Evolutionary conservation across 495 filamentous ascomycete species (phyloP).

Genomic region (Xylaria cubensis): DNA sequence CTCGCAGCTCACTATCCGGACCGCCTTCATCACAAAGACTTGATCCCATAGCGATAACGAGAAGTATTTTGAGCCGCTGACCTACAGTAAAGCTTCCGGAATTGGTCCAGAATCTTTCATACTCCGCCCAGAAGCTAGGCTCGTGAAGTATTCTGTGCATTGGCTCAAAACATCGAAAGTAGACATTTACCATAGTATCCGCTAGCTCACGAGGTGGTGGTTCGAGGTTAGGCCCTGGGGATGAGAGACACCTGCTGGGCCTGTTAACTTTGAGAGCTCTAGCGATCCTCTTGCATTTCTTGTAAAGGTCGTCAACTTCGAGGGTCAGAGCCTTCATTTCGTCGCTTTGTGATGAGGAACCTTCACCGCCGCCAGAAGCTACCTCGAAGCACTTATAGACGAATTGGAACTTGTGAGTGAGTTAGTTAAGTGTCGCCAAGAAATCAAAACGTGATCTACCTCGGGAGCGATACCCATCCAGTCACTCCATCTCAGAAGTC

Average conservation of each 20-base stretch:
- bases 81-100: conserved; percentile 41
- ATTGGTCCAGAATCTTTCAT: conserved; percentile 57
- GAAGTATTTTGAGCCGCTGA: conserved; percentile 58
- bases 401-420: conserved; percentile 30
- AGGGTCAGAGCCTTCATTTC: conserved; percentile 33
- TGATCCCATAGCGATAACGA: conserved; percentile 61
- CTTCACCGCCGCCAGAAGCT: conserved; percentile 20
- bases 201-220: conserved; percentile 56
- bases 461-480: conserved; percentile 49
- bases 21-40: conserved; percentile 49
- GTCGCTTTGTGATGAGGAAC: conserved; percentile 23
- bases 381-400: conserved; percentile 30
- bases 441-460: conserved; percentile 33
- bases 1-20: conserved; percentile 41
- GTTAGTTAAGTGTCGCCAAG: conserved; percentile 20
- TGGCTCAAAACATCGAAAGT: conserved; percentile 64
- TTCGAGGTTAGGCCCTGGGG: conserved; percentile 37
- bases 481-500: conserved; percentile 52
- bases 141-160: conserved; percentile 64
- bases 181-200: conserved; percentile 60
- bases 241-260: conserved; percentile 36
- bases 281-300: conserved; percentile 43
- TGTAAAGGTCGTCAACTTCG: conserved; percentile 41
- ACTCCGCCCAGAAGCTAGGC: conserved; percentile 62
- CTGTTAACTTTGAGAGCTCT: conserved; percentile 40